These are phyloP conservation scores for Sequoiadendron giganteum DNA, from an alignment of 75 land plant genomes.

Conservation along the genomic window DNA sequence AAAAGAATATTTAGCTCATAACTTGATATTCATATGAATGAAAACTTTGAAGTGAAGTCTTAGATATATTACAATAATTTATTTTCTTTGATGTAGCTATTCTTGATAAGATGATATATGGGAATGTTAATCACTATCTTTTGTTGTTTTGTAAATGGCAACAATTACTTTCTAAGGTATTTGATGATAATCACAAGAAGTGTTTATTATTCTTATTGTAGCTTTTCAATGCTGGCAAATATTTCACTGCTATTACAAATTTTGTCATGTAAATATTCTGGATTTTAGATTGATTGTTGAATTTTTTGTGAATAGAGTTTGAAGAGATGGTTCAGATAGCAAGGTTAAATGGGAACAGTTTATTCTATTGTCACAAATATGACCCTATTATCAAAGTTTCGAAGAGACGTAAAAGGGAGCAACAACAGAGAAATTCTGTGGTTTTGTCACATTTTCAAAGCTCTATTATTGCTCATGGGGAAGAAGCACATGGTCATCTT, in stretches of 20 bases:
- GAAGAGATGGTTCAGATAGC: slow-evolving; percentile 22
- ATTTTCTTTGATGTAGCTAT: background rate
- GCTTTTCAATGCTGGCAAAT: background rate
- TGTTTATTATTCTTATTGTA: background rate
- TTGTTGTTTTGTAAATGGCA: background rate
- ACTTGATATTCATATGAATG: background rate
- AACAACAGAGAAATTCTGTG: background rate
- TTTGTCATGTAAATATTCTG: background rate
- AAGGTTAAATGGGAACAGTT: slow-evolving; percentile 21
- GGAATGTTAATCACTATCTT: background rate
- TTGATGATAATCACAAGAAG: background rate
- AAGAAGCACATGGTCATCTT: slow-evolving; percentile 6
- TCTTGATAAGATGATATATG: no score
- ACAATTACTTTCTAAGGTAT: background rate
- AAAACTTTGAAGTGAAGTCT: background rate
- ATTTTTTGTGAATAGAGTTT: slow-evolving; percentile 13
- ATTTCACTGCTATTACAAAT: background rate
- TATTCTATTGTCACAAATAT: slow-evolving; percentile 10
- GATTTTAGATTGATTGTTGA: background rate
- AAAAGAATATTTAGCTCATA: background rate
- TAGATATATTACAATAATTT: background rate
- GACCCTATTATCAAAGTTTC: slow-evolving; percentile 6
- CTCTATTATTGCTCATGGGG: background rate
- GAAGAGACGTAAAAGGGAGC: background rate
- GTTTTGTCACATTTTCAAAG: slow-evolving; percentile 16